Evolutionary conservation across 129 eudicot genomes (phyloP).

Genomic region (Chrysanthemum makinoi): DNA sequence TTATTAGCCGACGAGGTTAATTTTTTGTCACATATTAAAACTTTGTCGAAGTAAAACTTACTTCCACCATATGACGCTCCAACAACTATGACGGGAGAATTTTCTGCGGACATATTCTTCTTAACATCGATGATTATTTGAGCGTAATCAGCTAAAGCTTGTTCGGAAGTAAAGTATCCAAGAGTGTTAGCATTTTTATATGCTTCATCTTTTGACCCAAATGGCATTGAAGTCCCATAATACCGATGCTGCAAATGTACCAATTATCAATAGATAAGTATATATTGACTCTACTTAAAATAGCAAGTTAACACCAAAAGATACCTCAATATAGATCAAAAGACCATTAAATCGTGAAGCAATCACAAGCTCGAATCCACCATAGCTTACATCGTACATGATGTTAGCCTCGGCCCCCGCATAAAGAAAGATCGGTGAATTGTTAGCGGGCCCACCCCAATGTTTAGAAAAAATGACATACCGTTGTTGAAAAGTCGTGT

Average conservation of each 20-base stretch:
- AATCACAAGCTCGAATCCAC: not conserved
- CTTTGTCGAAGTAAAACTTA: slow-evolving; percentile 17
- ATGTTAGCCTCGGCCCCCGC: slow-evolving; percentile 13
- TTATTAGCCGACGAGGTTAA: too few relatives aligned
- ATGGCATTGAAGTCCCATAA: slow-evolving; percentile 40
- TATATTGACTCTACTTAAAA: too few relatives aligned
- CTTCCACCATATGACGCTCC: slow-evolving; percentile 53
- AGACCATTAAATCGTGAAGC: slow-evolving; percentile 32
- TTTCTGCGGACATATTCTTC: slow-evolving; percentile 22
- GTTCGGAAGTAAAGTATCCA: slow-evolving; percentile 33
- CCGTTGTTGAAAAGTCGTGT: slow-evolving; percentile 33
- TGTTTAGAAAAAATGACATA: slow-evolving; percentile 18
- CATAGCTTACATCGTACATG: too few relatives aligned
- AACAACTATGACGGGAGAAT: slow-evolving; percentile 37
- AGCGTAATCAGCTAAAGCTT: slow-evolving; percentile 42
- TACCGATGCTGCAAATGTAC: slow-evolving; percentile 29
- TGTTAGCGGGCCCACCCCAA: slow-evolving; percentile 20
- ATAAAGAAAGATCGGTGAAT: slow-evolving; percentile 27
- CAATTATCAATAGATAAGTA: too few relatives aligned
- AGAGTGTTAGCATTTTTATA: slow-evolving; percentile 27
- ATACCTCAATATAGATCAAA: slow-evolving; percentile 32
- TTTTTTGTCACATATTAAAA: not conserved
- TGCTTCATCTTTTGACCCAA: slow-evolving; percentile 33
- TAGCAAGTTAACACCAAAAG: not conserved
- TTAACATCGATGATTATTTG: slow-evolving; percentile 31